These are phyloP conservation scores for Hymenoscyphus salicellus DNA, from an alignment of 2,329 filamentous ascomycete species.

Conservation along the genomic window DNA sequence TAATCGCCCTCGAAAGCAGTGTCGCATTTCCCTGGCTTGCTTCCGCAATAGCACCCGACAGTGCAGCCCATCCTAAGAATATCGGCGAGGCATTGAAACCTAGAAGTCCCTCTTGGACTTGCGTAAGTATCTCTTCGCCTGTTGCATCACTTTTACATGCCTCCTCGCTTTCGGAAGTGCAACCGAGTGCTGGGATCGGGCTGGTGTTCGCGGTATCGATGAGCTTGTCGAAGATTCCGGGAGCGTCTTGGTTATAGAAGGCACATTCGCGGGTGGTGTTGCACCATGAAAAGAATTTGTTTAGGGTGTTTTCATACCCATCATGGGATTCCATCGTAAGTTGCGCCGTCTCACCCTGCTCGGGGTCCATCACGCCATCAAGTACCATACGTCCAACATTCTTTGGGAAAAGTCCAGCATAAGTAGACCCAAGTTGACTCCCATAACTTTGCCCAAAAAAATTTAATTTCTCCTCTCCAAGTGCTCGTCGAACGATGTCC, in stretches of 20 bases:
- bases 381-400: conserved; percentile 43
- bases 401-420: conserved; percentile 45
- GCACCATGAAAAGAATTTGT: conserved; percentile 42
- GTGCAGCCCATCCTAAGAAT: background rate
- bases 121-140: background rate
- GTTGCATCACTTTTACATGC: background rate
- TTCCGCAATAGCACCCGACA: background rate
- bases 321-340: conserved; percentile 37
- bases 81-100: background rate
- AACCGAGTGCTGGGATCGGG: background rate
- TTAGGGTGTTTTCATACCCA: conserved; percentile 39
- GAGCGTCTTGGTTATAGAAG: conserved; percentile 35
- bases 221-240: conserved; percentile 29
- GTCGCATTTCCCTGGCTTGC: background rate
- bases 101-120: background rate
- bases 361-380: conserved; percentile 46
- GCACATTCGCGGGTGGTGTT: conserved; percentile 32
- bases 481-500: conserved; percentile 35
- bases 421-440: conserved; percentile 43
- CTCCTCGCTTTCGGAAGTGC: conserved; percentile 24
- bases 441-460: conserved; percentile 46
- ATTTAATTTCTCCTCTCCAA: conserved; percentile 39
- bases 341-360: conserved; percentile 37
- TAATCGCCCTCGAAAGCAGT: background rate
- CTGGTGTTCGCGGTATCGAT: conserved; percentile 31